phyloP scores from a whole-genome alignment of 768 basidiomycete species.

The Pholiota microspora region DNA sequence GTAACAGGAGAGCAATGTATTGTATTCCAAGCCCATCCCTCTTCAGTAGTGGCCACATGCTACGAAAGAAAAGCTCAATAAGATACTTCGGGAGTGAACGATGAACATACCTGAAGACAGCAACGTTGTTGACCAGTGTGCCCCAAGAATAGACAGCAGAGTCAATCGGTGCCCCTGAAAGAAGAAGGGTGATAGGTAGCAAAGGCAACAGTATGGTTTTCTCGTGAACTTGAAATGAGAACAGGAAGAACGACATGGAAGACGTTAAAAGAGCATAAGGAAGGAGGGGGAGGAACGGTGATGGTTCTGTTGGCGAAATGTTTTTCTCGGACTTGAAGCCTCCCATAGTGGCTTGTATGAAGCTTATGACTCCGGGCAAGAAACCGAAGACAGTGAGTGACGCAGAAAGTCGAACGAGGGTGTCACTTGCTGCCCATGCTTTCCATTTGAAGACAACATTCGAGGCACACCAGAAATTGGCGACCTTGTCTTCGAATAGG shows the following conservation, averaged over 20 bases:
- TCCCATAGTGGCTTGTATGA: constrained; percentile 30
- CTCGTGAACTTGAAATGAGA: constrained; percentile 97
- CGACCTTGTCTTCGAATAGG: constrained; percentile 93
- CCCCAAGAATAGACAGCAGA: constrained; percentile 70
- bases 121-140: constrained; percentile 76
- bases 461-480: constrained; percentile 96
- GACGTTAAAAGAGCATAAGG: constrained; percentile 78
- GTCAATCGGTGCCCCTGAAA: constrained; percentile 52
- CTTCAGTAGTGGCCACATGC: constrained; percentile 91
- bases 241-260: constrained; percentile 92
- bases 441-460: constrained; percentile 91
- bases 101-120: constrained; percentile 74
- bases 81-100: background rate
- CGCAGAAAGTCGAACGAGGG: constrained; percentile 67
- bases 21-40: constrained; percentile 75
- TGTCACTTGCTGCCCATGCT: constrained; percentile 39
- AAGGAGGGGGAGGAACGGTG: constrained; percentile 62
- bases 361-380: constrained; percentile 51
- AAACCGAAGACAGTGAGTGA: constrained; percentile 70
- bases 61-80: constrained; percentile 26
- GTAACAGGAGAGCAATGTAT: constrained; percentile 60
- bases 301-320: constrained; percentile 24
- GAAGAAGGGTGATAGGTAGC: constrained; percentile 77
- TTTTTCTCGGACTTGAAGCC: constrained; percentile 1
- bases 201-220: constrained; percentile 88